A percentile compares a stretch with the other conserved stretches of the same genome.
Evolutionary conservation across 257 asterid species (phyloP).

Genomic region (Rauvolfia tetraphylla): DNA sequence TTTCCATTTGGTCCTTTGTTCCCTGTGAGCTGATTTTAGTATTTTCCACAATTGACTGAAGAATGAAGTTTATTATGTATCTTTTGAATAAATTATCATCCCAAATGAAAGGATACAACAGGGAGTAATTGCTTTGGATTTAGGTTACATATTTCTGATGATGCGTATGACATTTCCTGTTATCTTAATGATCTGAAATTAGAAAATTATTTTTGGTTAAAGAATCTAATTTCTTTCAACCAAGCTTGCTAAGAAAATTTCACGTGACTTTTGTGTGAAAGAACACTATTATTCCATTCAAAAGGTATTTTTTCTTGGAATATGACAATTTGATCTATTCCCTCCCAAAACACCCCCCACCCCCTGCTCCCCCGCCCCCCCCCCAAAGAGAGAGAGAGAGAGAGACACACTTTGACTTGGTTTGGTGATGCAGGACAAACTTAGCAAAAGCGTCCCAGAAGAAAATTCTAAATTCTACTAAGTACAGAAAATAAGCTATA

Average conservation of each 20-base stretch:
- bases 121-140: background rate
- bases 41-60: background rate
- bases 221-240: background rate
- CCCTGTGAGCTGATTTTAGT: background rate
- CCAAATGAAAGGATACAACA: background rate
- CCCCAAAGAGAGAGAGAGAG: no score
- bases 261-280: background rate
- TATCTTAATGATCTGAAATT: background rate
- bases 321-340: background rate
- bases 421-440: background rate
- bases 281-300: background rate
- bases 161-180: background rate
- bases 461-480: no score
- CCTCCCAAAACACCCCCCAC: no score
- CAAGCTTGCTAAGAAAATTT: background rate
- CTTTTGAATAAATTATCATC: background rate
- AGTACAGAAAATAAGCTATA: no score
- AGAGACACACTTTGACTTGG: no score
- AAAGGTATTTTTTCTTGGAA: background rate
- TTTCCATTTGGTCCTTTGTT: background rate
- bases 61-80: background rate
- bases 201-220: background rate
- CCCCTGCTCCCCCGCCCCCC: no score
- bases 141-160: background rate
- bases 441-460: no score